phyloP scores from a whole-genome alignment of 768 basidiomycete species.

The Ramaria rubella region DNA sequence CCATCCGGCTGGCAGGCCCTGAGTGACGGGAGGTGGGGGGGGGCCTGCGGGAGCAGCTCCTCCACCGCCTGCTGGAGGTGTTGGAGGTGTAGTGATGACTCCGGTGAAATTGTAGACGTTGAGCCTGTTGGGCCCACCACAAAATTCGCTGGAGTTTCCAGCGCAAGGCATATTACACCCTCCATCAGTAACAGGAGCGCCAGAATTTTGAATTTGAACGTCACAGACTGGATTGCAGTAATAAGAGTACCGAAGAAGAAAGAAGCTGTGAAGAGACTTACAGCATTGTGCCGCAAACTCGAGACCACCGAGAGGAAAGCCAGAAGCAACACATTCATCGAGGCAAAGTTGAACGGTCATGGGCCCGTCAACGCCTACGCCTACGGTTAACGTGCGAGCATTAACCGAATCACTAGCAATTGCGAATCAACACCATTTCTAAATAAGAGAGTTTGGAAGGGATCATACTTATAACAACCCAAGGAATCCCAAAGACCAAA shows the following conservation, averaged over 20 bases:
- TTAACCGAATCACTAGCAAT: conserved; percentile 5
- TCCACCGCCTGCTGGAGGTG: conserved; percentile 29
- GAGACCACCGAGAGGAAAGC: conserved; percentile 32
- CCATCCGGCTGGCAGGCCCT: conserved; percentile 51
- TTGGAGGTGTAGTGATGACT: conserved; percentile 39
- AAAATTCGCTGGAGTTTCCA: conserved; percentile 58
- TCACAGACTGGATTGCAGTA: conserved; percentile 40
- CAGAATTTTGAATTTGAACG: conserved; percentile 37
- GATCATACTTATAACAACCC: conserved; percentile 64
- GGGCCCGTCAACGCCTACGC: conserved; percentile 29
- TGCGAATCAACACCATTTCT: not conserved
- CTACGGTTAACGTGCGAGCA: conserved; percentile 10
- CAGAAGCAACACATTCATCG: conserved; percentile 51
- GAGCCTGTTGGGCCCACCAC: conserved; percentile 64
- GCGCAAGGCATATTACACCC: conserved; percentile 63
- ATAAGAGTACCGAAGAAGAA: conserved; percentile 14
- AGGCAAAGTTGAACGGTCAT: conserved; percentile 55
- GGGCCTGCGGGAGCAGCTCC: conserved; percentile 20
- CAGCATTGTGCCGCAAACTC: conserved; percentile 50
- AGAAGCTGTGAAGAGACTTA: conserved; percentile 27
- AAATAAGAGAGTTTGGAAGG: not conserved
- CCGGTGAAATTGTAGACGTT: conserved; percentile 69
- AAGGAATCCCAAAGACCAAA: conserved; percentile 63
- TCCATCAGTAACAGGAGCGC: conserved; percentile 41
- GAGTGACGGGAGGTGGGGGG: conserved; percentile 39